Conservation (phyloP, 2,329 filamentous ascomycete species). For the Paecilomyces sp. region DNA sequence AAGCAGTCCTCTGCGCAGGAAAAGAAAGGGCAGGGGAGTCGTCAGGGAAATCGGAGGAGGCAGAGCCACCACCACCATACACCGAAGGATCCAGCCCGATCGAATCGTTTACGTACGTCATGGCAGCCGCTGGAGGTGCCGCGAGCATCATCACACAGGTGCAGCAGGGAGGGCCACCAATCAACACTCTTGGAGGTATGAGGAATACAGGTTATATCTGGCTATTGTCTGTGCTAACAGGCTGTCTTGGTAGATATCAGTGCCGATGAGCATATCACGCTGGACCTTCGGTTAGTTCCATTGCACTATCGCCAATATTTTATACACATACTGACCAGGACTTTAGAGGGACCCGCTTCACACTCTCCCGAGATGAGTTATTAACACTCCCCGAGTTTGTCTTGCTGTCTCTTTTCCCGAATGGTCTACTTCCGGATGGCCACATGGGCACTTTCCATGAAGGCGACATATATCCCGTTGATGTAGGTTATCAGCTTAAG, state of each 20-base stretch:
- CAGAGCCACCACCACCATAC: constrained; percentile 92
- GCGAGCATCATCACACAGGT: constrained; percentile 99
- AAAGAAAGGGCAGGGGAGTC: constrained; percentile 70
- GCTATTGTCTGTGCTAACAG: constrained; percentile 2
- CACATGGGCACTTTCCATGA: constrained; percentile 92
- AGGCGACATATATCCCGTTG: constrained; percentile 90
- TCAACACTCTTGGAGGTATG: constrained; percentile 82
- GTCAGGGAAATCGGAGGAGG: constrained; percentile 70
- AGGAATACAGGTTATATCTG: not conserved
- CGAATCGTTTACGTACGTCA: constrained; percentile 87
- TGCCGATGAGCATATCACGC: constrained; percentile 87
- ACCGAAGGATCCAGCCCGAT: constrained; percentile 89
- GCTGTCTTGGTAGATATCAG: constrained; percentile 55
- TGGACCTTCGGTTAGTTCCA: constrained; percentile 74
- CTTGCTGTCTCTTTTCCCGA: constrained; percentile 92
- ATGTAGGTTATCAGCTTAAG: constrained; percentile 60
- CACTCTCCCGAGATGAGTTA: constrained; percentile 88
- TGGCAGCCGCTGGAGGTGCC: constrained; percentile 94
- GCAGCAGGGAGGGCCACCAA: constrained; percentile 78
- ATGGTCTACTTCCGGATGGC: constrained; percentile 93
- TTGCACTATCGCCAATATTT: constrained; percentile 1
- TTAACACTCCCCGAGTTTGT: constrained; percentile 96
- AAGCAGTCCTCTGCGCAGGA: constrained; percentile 66
- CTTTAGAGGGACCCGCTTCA: constrained; percentile 74
- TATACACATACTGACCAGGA: constrained; percentile 4